A percentile compares a stretch with the other conserved stretches of the same genome.
Evolutionary conservation across 441 rosid species (phyloP).

Genomic region (Croton laevigatus): DNA sequence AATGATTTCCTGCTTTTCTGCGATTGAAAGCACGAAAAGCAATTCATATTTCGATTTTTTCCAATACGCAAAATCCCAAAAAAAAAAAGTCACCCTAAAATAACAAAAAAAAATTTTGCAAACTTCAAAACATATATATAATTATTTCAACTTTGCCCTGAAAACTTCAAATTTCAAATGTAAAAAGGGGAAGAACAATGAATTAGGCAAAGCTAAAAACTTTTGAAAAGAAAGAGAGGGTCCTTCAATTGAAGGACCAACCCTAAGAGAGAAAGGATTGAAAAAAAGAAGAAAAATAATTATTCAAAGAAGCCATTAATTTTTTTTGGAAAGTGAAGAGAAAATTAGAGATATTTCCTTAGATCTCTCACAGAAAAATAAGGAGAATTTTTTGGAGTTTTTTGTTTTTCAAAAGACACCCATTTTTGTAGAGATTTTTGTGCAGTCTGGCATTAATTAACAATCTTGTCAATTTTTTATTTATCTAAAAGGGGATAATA

Average conservation of each 20-base stretch:
- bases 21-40: constrained; percentile 65
- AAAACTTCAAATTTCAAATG: not conserved
- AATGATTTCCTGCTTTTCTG: constrained; percentile 46
- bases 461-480: no score
- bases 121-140: no score
- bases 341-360: constrained; percentile 10
- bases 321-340: constrained; percentile 12
- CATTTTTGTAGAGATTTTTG: constrained; percentile 1
- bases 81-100: no score
- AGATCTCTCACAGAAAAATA: constrained; percentile 24
- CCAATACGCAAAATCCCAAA: not conserved
- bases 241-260: constrained; percentile 46
- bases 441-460: no score
- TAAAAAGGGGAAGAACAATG: no score
- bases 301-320: constrained; percentile 10
- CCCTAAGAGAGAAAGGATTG: constrained; percentile 24
- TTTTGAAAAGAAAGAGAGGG: constrained; percentile 23
- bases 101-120: no score
- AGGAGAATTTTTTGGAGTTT: constrained; percentile 24
- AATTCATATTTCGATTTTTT: constrained; percentile 43
- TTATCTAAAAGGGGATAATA: no score
- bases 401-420: not conserved
- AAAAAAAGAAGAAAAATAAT: not conserved
- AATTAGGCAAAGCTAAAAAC: not conserved
- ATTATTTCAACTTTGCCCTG: not conserved